These are phyloP conservation scores for Rhamnella rubrinervis DNA, from an alignment of 331 rosid species.

Conservation along the genomic window DNA sequence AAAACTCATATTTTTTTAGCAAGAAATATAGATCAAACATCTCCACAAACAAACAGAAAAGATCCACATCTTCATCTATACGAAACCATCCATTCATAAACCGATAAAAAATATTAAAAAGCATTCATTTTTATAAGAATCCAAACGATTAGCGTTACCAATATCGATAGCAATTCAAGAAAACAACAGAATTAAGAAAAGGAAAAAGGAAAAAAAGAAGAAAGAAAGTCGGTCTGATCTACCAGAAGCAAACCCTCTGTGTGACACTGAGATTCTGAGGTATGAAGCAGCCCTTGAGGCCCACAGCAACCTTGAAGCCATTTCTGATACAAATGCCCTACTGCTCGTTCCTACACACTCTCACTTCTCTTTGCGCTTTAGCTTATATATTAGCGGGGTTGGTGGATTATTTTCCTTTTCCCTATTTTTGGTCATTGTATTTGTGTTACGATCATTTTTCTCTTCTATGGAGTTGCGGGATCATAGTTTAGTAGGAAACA, in stretches of 20 bases:
- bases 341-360: background rate
- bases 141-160: background rate
- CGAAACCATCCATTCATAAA: background rate
- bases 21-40: conserved; percentile 25
- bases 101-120: background rate
- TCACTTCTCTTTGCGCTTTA: background rate
- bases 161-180: background rate
- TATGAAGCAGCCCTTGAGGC: conserved; percentile 85
- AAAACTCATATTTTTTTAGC: conserved; percentile 19
- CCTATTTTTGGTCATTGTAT: background rate
- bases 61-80: conserved; percentile 33
- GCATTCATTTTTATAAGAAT: background rate
- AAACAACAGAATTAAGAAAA: background rate
- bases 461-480: too few relatives aligned
- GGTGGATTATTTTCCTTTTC: background rate
- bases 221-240: background rate
- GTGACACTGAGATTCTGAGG: conserved; percentile 63
- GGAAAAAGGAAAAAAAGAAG: background rate
- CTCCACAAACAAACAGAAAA: conserved; percentile 9
- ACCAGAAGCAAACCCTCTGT: conserved; percentile 75
- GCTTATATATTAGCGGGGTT: background rate
- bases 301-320: conserved; percentile 84
- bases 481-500: too few relatives aligned
- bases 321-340: conserved; percentile 19
- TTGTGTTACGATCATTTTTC: too few relatives aligned